These are phyloP conservation scores for Leucocoprinus sp. DNA, from an alignment of 768 basidiomycete genomes.

Conservation along the genomic window DNA sequence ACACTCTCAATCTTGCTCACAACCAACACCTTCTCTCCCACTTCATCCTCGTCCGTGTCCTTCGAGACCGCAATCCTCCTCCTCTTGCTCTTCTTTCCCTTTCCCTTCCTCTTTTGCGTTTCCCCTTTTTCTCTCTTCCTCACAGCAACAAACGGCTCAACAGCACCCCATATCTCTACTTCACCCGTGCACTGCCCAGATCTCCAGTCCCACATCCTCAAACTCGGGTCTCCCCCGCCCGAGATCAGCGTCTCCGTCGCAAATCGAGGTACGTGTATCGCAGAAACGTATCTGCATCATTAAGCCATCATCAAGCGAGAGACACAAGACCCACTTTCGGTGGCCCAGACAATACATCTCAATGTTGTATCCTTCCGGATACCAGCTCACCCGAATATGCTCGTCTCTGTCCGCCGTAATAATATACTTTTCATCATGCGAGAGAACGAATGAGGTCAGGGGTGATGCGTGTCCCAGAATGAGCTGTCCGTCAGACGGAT, in stretches of 20 bases:
- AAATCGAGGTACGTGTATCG: slow-evolving; percentile 58
- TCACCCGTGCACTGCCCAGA: slow-evolving; percentile 45
- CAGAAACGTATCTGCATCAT: slow-evolving; percentile 67
- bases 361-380: slow-evolving; percentile 76
- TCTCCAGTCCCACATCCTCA: slow-evolving; percentile 81
- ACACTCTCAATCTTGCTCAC: slow-evolving; percentile 48
- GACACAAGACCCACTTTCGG: slow-evolving; percentile 45
- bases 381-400: slow-evolving; percentile 89
- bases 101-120: slow-evolving; percentile 14
- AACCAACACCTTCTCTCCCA: slow-evolving; percentile 38
- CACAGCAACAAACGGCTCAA: slow-evolving; percentile 44
- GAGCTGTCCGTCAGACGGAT: slow-evolving; percentile 59
- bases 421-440: slow-evolving; percentile 61
- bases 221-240: slow-evolving; percentile 75
- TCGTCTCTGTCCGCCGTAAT: slow-evolving; percentile 93
- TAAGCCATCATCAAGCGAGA: not conserved
- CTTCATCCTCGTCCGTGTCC: slow-evolving; percentile 8
- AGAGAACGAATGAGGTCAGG: slow-evolving; percentile 65
- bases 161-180: slow-evolving; percentile 39
- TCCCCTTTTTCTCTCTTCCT: slow-evolving; percentile 18
- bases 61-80: slow-evolving; percentile 15
- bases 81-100: slow-evolving; percentile 17
- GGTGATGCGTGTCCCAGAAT: slow-evolving; percentile 86
- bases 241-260: slow-evolving; percentile 53
- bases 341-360: slow-evolving; percentile 87